Percentiles rank a stretch among this genome's conserved stretches.
Conservation (phyloP, 371 early-diverging fungal species). For the Basidiobolus meristosporus region DNA sequence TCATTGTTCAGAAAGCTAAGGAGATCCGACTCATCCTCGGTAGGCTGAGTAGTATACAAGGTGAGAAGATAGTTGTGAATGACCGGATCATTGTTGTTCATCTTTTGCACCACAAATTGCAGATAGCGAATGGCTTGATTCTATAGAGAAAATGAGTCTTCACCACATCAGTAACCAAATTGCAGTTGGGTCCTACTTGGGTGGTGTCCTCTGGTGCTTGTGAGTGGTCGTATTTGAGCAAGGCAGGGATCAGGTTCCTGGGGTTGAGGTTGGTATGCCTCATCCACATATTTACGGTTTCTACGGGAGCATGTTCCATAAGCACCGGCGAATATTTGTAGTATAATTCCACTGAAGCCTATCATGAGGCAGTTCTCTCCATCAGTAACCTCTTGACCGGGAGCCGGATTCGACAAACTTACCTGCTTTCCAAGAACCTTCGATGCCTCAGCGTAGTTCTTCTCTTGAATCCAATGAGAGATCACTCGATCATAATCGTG, state of each 20-base stretch:
- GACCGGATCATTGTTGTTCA: constrained; percentile 59
- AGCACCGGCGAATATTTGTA: constrained; percentile 70
- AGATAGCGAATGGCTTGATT: constrained; percentile 83
- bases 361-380: constrained; percentile 1
- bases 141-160: constrained; percentile 6
- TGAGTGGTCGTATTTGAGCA: constrained; percentile 60
- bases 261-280: constrained; percentile 61
- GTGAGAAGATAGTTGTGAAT: constrained; percentile 84
- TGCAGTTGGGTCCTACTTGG: not conserved
- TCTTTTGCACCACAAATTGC: constrained; percentile 50
- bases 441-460: constrained; percentile 51
- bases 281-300: constrained; percentile 68
- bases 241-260: constrained; percentile 66
- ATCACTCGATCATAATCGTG: constrained; percentile 69
- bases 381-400: no score
- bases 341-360: constrained; percentile 49
- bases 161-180: not conserved
- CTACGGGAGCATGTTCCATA: constrained; percentile 62
- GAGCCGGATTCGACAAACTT: constrained; percentile 1
- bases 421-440: constrained; percentile 55
- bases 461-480: constrained; percentile 53
- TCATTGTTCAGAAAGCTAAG: constrained; percentile 49
- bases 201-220: constrained; percentile 6
- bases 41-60: constrained; percentile 55
- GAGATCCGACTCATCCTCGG: constrained; percentile 34